A percentile compares a stretch with the other conserved stretches of the same genome.
These are phyloP conservation scores for Oryza meyeriana DNA, from an alignment of 176 grass and related monocot species.

Conservation along the genomic window DNA sequence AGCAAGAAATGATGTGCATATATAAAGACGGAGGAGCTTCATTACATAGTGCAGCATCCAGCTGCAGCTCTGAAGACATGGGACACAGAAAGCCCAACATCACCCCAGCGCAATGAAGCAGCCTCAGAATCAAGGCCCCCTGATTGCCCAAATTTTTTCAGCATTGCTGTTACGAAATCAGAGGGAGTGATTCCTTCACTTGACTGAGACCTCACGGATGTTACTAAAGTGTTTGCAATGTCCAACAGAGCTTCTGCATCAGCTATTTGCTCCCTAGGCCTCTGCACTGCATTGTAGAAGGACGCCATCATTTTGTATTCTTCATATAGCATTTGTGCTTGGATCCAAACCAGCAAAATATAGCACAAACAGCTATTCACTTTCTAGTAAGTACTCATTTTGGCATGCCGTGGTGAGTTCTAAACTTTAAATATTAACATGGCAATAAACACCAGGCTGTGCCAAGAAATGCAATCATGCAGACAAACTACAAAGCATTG, in stretches of 20 bases:
- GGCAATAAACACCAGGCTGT: background rate
- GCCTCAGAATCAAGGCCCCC: conserved; percentile 39
- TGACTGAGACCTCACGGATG: conserved; percentile 77
- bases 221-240: conserved; percentile 70
- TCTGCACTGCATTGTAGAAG: conserved; percentile 61
- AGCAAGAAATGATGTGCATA: background rate
- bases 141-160: conserved; percentile 68
- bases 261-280: conserved; percentile 87
- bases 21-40: background rate
- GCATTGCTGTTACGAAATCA: conserved; percentile 71
- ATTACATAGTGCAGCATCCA: conserved; percentile 91
- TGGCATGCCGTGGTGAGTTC: background rate
- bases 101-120: conserved; percentile 48
- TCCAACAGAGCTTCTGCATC: conserved; percentile 91
- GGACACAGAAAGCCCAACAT: conserved; percentile 55
- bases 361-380: background rate
- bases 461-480: conserved; percentile 18
- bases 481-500: background rate
- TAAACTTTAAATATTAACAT: conserved; percentile 1
- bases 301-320: background rate
- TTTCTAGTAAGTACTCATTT: background rate
- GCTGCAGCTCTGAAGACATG: conserved; percentile 59
- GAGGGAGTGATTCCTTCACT: conserved; percentile 79
- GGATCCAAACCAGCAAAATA: background rate
- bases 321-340: background rate